Percentiles rank a stretch among this genome's conserved stretches.
Conservation (phyloP, 2,329 filamentous ascomycete genomes). For the Penicillium sp. region DNA sequence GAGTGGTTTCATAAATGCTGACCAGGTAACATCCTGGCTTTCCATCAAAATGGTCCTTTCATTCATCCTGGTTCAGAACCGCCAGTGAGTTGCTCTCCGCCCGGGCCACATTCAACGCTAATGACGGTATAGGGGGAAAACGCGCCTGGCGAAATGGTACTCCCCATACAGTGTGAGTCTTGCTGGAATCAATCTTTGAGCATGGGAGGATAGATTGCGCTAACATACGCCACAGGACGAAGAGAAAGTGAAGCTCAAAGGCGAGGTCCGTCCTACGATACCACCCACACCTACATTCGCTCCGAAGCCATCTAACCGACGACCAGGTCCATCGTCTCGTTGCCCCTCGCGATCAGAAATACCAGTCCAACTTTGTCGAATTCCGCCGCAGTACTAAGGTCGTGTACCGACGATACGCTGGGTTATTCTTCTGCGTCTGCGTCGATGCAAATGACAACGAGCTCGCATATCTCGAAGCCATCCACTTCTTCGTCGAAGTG, state of each 20-base stretch:
- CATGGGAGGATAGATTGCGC: background rate
- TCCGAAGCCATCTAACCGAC: conserved; percentile 12
- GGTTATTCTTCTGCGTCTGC: conserved; percentile 98
- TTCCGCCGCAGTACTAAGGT: conserved; percentile 75
- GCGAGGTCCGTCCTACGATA: conserved; percentile 66
- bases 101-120: conserved; percentile 11
- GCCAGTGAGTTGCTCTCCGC: conserved; percentile 62
- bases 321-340: conserved; percentile 89
- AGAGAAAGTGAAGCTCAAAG: conserved; percentile 98
- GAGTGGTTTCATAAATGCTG: conserved; percentile 22
- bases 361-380: conserved; percentile 99
- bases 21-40: conserved; percentile 17
- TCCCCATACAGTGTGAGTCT: conserved; percentile 77
- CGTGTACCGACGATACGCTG: conserved; percentile 95
- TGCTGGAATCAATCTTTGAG: background rate
- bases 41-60: conserved; percentile 64
- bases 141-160: conserved; percentile 98
- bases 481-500: conserved; percentile 99
- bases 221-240: conserved; percentile 66
- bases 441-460: conserved; percentile 99
- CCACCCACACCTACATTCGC: conserved; percentile 1
- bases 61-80: conserved; percentile 87
- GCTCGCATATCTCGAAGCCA: conserved; percentile 92
- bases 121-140: conserved; percentile 76
- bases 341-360: conserved; percentile 96